Conservation (phyloP, 768 basidiomycete species). For the Boletus rubroflammeus region DNA sequence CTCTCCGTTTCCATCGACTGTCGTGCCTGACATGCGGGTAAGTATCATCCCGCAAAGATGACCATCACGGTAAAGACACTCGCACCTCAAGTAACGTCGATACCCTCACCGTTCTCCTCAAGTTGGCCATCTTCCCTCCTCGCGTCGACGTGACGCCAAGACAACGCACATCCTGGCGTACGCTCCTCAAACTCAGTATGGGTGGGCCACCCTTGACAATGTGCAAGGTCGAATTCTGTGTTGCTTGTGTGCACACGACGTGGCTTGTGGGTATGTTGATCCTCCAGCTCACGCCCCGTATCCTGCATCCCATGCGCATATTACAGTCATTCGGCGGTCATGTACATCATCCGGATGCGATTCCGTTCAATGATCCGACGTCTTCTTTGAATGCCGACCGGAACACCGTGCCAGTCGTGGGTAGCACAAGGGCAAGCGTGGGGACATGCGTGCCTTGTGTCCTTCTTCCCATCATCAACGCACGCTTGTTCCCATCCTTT, state of each 20-base stretch:
- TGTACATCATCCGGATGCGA: not conserved
- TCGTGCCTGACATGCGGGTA: not conserved
- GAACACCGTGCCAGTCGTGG: conserved; percentile 21
- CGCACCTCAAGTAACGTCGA: not conserved
- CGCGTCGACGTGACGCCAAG: not conserved
- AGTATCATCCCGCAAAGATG: not conserved
- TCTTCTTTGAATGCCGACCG: conserved; percentile 48
- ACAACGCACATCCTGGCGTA: not conserved
- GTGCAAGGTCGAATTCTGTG: not conserved
- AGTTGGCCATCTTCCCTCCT: not conserved
- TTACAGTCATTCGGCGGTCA: not conserved
- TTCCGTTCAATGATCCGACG: conserved; percentile 29
- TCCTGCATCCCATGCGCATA: not conserved
- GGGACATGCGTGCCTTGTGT: not conserved
- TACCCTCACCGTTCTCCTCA: not conserved
- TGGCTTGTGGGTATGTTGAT: not conserved
- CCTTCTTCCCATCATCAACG: not conserved
- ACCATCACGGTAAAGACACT: not conserved
- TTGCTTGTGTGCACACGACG: not conserved
- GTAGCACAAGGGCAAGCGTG: not conserved
- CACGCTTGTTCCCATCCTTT: not conserved
- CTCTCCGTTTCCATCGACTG: not conserved
- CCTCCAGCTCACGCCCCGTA: not conserved
- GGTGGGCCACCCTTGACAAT: not conserved
- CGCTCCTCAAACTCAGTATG: not conserved